phyloP scores from a whole-genome alignment of 352 stramenopile species.

The Phytophthora chlamydospora region DNA sequence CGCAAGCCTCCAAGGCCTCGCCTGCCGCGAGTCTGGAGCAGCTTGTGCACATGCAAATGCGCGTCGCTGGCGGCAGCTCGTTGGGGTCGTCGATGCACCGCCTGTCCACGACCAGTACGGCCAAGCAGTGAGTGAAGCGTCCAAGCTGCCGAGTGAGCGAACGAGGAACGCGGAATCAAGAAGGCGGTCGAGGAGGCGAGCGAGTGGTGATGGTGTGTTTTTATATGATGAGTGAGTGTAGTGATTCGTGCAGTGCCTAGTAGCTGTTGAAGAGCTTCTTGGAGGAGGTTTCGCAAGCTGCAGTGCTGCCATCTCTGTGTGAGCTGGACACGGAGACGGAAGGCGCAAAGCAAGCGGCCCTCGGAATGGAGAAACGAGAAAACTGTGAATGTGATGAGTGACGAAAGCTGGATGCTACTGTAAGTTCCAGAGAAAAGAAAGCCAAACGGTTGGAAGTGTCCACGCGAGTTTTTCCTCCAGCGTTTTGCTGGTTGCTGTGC shows the following conservation, averaged over 20 bases:
- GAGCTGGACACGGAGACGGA: slow-evolving; percentile 16
- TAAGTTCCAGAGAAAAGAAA: slow-evolving; percentile 36
- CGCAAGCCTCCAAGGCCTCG: slow-evolving; percentile 49
- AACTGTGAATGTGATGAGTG: slow-evolving; percentile 44
- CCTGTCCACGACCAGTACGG: slow-evolving; percentile 45
- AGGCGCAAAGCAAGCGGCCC: slow-evolving; percentile 19
- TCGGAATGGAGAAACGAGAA: slow-evolving; percentile 32
- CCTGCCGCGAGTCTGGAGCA: slow-evolving; percentile 80
- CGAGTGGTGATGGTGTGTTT: slow-evolving; percentile 24
- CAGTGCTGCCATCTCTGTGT: slow-evolving; percentile 19
- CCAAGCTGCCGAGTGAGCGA: slow-evolving; percentile 18
- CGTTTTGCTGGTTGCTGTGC: background rate
- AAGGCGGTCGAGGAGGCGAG: background rate
- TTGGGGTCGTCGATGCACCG: slow-evolving; percentile 52
- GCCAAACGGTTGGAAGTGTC: slow-evolving; percentile 35
- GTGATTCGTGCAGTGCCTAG: slow-evolving; percentile 43
- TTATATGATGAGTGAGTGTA: slow-evolving; percentile 41
- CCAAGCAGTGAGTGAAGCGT: slow-evolving; percentile 34
- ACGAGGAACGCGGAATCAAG: slow-evolving; percentile 25
- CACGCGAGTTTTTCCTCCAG: background rate
- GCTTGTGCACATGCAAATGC: slow-evolving; percentile 85
- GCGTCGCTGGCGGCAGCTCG: slow-evolving; percentile 67
- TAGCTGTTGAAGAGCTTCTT: slow-evolving; percentile 53
- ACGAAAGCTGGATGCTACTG: slow-evolving; percentile 33
- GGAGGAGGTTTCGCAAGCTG: slow-evolving; percentile 25